Base-by-base conservation (phyloP, 306 rosid species). In the Gastrolobium villosum region DNA sequence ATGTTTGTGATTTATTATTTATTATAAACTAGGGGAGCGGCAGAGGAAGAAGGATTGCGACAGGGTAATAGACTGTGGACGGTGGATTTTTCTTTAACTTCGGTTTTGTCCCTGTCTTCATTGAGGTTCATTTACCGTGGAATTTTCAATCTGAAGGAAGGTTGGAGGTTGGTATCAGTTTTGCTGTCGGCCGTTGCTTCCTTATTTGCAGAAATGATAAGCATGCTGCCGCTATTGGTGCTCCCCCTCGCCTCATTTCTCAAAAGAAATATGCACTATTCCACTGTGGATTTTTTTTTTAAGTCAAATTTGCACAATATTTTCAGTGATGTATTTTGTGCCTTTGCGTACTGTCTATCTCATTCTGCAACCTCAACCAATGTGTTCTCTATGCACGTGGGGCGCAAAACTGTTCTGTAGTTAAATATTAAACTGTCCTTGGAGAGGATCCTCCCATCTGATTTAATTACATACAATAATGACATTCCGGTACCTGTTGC, bases 1-100 rank as follows among this genome's bases (percentile, higher is more conserved):
- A 77, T 60, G 68, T 20, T 32, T 43, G 72, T 49, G 56, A 30
- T 40, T 37, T 59, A 20, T 69, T 50, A 54, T 55, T 28, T 53
- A 72, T n/a, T 70, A 52, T 30, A 28, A 64, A 73, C 70, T 50
- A 75, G 81, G 85, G 71, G 66, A 41, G 67, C 61, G 7, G 76
- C 53, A 43, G 50, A 48, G 45, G 65, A 76, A 43, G 37, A 31
- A 14, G 68, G 49, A 54, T 67, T n/a, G 14, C 3, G 31, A 36
- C 68, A 61, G 65, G 76, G 68, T 40, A 50, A n/a, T 32, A 41
- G 61, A 41, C 34, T 13, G 54, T 28, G 70, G 50, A 74, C 8
- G 61, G 59, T 39, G 72, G 57, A n/a, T 68, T 61, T 49, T 65
- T 54, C 60, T 74, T 60, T 56, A 35, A 63, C 74, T 74, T 74